Conservation (phyloP, 2,329 filamentous ascomycete species). For the Colletotrichum sp. region DNA sequence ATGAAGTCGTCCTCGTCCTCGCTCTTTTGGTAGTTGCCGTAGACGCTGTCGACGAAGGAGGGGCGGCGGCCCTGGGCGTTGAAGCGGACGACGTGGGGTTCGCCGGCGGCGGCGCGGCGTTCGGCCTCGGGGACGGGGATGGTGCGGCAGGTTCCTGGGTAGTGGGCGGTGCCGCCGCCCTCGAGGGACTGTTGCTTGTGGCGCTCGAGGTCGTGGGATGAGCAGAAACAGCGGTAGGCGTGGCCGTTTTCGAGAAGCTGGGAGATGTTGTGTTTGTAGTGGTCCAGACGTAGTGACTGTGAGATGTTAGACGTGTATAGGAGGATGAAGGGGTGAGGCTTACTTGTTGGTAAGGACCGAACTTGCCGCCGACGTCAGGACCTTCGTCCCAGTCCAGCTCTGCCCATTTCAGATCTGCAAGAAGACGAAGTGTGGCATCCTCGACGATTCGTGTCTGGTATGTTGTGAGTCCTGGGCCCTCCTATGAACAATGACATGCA, state of each 20-base stretch:
- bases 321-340: background rate
- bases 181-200: conserved; percentile 69
- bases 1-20: conserved; percentile 79
- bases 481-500: background rate
- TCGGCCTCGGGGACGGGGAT: conserved; percentile 72
- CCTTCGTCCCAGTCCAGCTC: conserved; percentile 94
- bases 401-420: conserved; percentile 85
- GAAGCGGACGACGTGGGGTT: conserved; percentile 80
- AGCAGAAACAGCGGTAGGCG: conserved; percentile 95
- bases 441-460: conserved; percentile 77
- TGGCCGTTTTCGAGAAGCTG: conserved; percentile 71
- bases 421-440: conserved; percentile 79
- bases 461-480: background rate
- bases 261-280: conserved; percentile 76
- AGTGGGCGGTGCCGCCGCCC: conserved; percentile 46
- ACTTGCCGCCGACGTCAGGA: conserved; percentile 81
- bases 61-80: conserved; percentile 65
- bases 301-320: background rate
- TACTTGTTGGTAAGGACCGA: conserved; percentile 87
- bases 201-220: conserved; percentile 69
- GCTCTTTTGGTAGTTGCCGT: conserved; percentile 67
- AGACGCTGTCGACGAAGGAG: conserved; percentile 78
- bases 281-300: conserved; percentile 77
- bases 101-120: conserved; percentile 69
- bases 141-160: conserved; percentile 72